These are phyloP conservation scores for Wallacemonas collosoma DNA, from an alignment of 208 protist species.

Conservation along the genomic window DNA sequence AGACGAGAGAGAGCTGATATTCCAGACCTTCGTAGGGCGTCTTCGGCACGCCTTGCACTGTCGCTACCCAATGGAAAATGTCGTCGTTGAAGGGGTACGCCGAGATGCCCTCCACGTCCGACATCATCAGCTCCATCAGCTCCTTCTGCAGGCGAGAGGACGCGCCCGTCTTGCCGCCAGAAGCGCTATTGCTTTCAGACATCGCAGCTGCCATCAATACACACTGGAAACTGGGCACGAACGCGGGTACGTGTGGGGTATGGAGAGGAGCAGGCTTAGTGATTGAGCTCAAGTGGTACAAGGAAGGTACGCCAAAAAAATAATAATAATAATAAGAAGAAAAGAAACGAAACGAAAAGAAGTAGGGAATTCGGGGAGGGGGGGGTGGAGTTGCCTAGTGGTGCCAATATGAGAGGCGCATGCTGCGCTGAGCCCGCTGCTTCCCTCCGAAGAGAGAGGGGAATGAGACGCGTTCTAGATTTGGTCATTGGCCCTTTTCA, in stretches of 20 bases:
- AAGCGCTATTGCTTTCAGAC: slow-evolving; percentile 17
- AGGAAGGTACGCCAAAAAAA: slow-evolving; percentile 11
- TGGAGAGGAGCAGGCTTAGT: too few relatives aligned
- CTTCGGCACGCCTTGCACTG: slow-evolving; percentile 75
- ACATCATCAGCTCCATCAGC: slow-evolving; percentile 94
- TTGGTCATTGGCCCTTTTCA: too few relatives aligned
- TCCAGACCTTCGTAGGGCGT: slow-evolving; percentile 93
- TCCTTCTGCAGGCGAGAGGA: slow-evolving; percentile 91
- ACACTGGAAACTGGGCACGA: neutral
- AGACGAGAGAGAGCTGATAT: slow-evolving; percentile 92
- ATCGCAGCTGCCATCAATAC: slow-evolving; percentile 3
- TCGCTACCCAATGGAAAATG: slow-evolving; percentile 93
- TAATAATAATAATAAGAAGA: slow-evolving; percentile 5
- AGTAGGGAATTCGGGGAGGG: neutral
- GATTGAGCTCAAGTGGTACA: too few relatives aligned
- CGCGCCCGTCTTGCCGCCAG: slow-evolving; percentile 41
- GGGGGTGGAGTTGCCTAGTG: neutral
- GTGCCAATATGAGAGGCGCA: too few relatives aligned
- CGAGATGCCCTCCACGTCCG: slow-evolving; percentile 83
- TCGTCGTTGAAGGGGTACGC: slow-evolving; percentile 96
- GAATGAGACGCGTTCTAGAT: too few relatives aligned
- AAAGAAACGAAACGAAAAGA: slow-evolving; percentile 6
- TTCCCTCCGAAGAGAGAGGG: too few relatives aligned
- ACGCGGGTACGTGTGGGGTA: neutral
- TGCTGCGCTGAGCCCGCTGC: too few relatives aligned